A percentile compares a stretch with the other conserved stretches of the same genome.
Conservation (phyloP, 2,329 filamentous ascomycete genomes). For the Didymella keratinophila region DNA sequence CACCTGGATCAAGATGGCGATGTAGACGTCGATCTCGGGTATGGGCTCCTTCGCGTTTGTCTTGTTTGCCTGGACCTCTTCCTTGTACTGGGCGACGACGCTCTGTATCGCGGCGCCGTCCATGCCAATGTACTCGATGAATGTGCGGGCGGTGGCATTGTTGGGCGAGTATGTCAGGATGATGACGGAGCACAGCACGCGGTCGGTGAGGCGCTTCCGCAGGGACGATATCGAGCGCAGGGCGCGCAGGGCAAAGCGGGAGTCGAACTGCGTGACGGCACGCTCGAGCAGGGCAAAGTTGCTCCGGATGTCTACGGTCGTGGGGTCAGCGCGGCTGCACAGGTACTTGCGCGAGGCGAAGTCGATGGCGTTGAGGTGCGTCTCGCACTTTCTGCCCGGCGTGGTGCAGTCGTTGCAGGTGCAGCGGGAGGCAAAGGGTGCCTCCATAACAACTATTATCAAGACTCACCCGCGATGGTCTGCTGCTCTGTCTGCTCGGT, state of each 20-base stretch:
- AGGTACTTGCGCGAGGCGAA: slow-evolving; percentile 41
- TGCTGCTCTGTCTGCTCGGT: slow-evolving; percentile 52
- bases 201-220: slow-evolving; percentile 85
- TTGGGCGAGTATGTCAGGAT: slow-evolving; percentile 78
- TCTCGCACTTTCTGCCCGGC: slow-evolving; percentile 38
- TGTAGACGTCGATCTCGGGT: slow-evolving; percentile 87
- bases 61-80: slow-evolving; percentile 71
- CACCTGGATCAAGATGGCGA: slow-evolving; percentile 72
- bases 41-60: slow-evolving; percentile 74
- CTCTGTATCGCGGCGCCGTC: slow-evolving; percentile 70
- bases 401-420: slow-evolving; percentile 26
- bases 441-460: slow-evolving; percentile 2
- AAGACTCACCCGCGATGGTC: slow-evolving; percentile 49
- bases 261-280: slow-evolving; percentile 91
- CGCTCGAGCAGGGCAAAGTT: slow-evolving; percentile 92
- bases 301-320: slow-evolving; percentile 81
- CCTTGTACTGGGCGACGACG: slow-evolving; percentile 62
- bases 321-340: slow-evolving; percentile 43
- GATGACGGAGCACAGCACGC: slow-evolving; percentile 82
- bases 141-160: slow-evolving; percentile 70
- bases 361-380: slow-evolving; percentile 42
- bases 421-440: slow-evolving; percentile 33
- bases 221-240: slow-evolving; percentile 94
- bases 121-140: slow-evolving; percentile 74
- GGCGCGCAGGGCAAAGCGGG: slow-evolving; percentile 91